These are phyloP conservation scores for Coemansia sp. DNA, from an alignment of 192 early-diverging fungal genomes.

Conservation along the genomic window DNA sequence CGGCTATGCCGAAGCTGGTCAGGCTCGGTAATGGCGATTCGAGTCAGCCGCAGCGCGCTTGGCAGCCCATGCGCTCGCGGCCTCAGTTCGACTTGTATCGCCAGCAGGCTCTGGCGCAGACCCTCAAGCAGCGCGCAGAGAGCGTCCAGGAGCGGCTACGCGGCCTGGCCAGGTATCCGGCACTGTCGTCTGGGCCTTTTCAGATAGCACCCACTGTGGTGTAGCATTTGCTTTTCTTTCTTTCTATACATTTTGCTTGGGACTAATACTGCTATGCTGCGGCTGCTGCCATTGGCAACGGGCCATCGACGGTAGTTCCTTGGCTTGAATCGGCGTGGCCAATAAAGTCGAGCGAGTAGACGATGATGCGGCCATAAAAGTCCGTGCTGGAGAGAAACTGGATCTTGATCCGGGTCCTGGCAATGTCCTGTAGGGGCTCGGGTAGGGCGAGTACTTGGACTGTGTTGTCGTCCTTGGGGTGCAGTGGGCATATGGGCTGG, in stretches of 20 bases:
- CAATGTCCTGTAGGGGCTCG: slow-evolving; percentile 6
- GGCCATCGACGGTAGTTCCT: neutral
- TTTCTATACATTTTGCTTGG: neutral
- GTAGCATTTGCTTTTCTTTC: neutral
- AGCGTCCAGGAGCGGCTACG: slow-evolving; percentile 40
- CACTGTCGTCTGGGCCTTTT: neutral
- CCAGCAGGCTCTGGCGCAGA: slow-evolving; percentile 47
- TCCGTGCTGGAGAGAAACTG: slow-evolving; percentile 69
- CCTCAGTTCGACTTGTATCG: slow-evolving; percentile 49
- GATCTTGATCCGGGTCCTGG: slow-evolving; percentile 57
- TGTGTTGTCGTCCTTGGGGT: slow-evolving; percentile 74
- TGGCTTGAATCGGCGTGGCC: slow-evolving; percentile 28
- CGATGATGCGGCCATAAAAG: slow-evolving; percentile 80
- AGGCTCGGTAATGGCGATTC: slow-evolving; percentile 2
- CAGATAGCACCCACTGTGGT: neutral
- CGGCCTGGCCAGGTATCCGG: slow-evolving; percentile 7
- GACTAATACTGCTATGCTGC: neutral
- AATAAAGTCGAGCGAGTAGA: slow-evolving; percentile 71
- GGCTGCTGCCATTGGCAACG: neutral
- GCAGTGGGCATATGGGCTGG: slow-evolving; percentile 52
- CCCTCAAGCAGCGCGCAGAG: slow-evolving; percentile 40
- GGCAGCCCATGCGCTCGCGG: slow-evolving; percentile 33
- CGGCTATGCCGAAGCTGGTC: slow-evolving; percentile 39
- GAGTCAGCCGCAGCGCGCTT: slow-evolving; percentile 6
- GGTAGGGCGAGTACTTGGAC: slow-evolving; percentile 55